Percentiles rank a stretch among this genome's conserved stretches.
Evolutionary conservation across 768 basidiomycete genomes (phyloP).

Genomic region (Termitomyces sp.): DNA sequence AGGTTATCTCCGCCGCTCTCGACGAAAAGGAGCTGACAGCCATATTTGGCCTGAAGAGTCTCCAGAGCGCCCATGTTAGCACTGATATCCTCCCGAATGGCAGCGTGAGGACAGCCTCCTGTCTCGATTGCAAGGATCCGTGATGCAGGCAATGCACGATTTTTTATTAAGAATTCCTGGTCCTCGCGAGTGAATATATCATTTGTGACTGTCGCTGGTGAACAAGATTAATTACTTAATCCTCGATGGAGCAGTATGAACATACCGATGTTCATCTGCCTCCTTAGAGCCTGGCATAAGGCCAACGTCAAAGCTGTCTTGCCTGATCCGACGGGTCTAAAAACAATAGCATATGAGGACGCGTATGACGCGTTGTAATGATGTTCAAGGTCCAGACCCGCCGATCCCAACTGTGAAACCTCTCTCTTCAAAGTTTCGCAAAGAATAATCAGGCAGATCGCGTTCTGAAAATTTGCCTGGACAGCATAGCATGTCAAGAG

Average conservation of each 20-base stretch:
- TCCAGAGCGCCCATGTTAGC: conserved; percentile 97
- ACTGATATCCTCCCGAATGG: conserved; percentile 96
- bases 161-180: conserved; percentile 93
- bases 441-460: conserved; percentile 84
- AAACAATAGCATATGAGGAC: background rate
- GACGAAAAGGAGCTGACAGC: conserved; percentile 87
- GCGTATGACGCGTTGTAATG: background rate
- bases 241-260: conserved; percentile 4
- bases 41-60: conserved; percentile 86
- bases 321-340: conserved; percentile 93
- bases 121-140: conserved; percentile 97
- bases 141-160: conserved; percentile 77
- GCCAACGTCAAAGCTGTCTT: conserved; percentile 94
- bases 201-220: conserved; percentile 90
- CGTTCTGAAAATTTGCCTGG: conserved; percentile 89
- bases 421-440: conserved; percentile 83
- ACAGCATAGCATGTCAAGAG: background rate
- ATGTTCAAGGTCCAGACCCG: conserved; percentile 50
- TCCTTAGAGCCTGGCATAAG: conserved; percentile 76
- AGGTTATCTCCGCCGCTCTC: conserved; percentile 97
- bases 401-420: conserved; percentile 99
- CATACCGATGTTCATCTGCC: conserved; percentile 87
- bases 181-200: conserved; percentile 99
- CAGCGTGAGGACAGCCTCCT: conserved; percentile 96
- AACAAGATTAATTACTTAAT: conserved; percentile 2